Evolutionary conservation across 2,329 filamentous ascomycete species (phyloP), one percentile per base, ranked within the genome.

Genomic region (Cephalotrichum gorgonifer): DNA sequence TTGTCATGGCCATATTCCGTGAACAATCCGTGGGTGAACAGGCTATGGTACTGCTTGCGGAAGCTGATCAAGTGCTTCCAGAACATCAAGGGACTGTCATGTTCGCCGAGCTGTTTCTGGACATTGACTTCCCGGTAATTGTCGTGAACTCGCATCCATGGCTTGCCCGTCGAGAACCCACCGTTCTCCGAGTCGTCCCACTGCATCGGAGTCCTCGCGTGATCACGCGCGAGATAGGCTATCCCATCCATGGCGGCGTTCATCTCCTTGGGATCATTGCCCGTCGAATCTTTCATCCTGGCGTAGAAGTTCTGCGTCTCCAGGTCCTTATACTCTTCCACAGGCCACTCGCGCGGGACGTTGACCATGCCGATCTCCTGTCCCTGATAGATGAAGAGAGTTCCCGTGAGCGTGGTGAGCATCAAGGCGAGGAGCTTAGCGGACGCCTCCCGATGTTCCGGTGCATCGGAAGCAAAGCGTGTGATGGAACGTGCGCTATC

Each of bases 281-380:
- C 62, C 51, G 55, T 43, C 67, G 69, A 20, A 41, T 45, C 35
- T 22, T 43, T 7, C 5, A 48, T 27, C 6, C 31, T 43, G 9
- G 43, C 63, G 72, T 70, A 78, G 48, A 73, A 68, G 50, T 73
- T 75, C 14, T 75, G 56, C 17, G 67, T 73, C 52, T 83, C 75
- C 38, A 88, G 71, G 53, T 88, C 85, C 59, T 81, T 79, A 64
- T 86, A 89, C 54, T 85, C 76, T 3, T 77, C 67, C 47, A 85
- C 77, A 1, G 66, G 65, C 78, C 82, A 85, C 5, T 73, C 68
- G 9, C 64, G 62, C 2, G 82, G 81, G 20, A 83, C 71, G 56
- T 85, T 85, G 30, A 73, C 68, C 76, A 84, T 83, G n/a, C 79
- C 82, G 31, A 85, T 69, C 62, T 86, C 82, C 58, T 86, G 79